These are phyloP conservation scores for Sordaria brevicollis DNA, from an alignment of 495 filamentous ascomycete species.

Conservation along the genomic window DNA sequence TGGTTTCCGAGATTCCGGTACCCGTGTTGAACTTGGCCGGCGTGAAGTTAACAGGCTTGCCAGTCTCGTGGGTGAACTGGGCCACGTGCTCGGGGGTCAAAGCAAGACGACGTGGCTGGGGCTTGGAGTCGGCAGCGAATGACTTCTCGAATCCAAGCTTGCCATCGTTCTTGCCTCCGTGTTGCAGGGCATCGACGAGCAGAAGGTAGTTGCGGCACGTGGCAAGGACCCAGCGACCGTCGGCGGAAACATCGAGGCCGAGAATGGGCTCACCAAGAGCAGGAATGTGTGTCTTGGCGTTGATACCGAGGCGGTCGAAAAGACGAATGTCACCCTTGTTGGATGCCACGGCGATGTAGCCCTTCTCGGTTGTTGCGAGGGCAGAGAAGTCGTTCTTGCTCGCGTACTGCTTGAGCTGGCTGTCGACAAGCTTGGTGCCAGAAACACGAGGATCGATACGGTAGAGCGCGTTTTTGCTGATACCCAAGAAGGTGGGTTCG, in stretches of 20 bases:
- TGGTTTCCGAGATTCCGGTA: conserved; percentile 66
- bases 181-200: conserved; percentile 83
- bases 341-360: conserved; percentile 90
- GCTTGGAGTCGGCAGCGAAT: conserved; percentile 86
- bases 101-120: conserved; percentile 82
- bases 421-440: conserved; percentile 87
- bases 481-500: conserved; percentile 88
- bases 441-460: conserved; percentile 85
- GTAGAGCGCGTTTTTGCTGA: conserved; percentile 85
- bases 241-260: conserved; percentile 85
- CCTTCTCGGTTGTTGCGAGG: conserved; percentile 86
- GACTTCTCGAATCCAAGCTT: conserved; percentile 94
- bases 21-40: conserved; percentile 91
- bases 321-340: conserved; percentile 97
- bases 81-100: conserved; percentile 84
- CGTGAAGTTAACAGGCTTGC: conserved; percentile 75
- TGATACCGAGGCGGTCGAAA: conserved; percentile 92
- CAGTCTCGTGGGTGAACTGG: conserved; percentile 93
- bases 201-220: conserved; percentile 93
- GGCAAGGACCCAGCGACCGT: conserved; percentile 89
- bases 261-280: conserved; percentile 93
- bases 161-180: conserved; percentile 89
- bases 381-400: conserved; percentile 96
- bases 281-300: conserved; percentile 93
- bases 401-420: conserved; percentile 85